phyloP scores from a whole-genome alignment of 2,329 filamentous ascomycete genomes.

The Xylariaceae sp. region DNA sequence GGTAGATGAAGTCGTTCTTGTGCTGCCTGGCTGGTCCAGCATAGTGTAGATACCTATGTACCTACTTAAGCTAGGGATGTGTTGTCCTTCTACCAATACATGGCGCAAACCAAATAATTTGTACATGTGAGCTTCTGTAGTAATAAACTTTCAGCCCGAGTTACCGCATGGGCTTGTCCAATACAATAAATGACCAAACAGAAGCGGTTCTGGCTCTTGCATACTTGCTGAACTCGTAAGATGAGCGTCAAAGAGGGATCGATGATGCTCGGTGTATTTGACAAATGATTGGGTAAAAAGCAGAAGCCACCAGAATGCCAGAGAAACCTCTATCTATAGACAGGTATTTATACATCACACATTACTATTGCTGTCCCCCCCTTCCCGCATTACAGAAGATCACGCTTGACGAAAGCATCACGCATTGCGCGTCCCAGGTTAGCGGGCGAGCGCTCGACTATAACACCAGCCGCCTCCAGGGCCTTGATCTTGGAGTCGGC shows the following conservation, averaged over 20 bases:
- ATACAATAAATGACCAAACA: no score
- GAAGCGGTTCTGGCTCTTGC: neutral
- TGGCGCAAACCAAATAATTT: no score
- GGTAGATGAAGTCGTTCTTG: no score
- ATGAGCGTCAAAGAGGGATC: neutral
- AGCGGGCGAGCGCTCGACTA: slow-evolving; percentile 93
- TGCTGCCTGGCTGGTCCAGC: no score
- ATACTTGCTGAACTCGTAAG: neutral
- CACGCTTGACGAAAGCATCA: slow-evolving; percentile 91
- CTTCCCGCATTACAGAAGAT: slow-evolving; percentile 68
- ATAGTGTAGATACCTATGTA: no score
- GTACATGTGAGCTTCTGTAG: no score
- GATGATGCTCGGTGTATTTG: slow-evolving; percentile 15
- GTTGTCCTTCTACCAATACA: no score
- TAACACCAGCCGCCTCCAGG: slow-evolving; percentile 85
- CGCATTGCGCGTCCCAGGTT: slow-evolving; percentile 88
- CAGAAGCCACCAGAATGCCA: slow-evolving; percentile 16
- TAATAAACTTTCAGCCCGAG: no score
- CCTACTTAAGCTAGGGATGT: no score
- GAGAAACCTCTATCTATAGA: slow-evolving; percentile 20
- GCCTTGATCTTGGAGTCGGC: slow-evolving; percentile 97
- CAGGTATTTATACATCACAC: slow-evolving; percentile 17
- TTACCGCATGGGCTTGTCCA: no score
- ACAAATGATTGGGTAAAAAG: slow-evolving; percentile 10
- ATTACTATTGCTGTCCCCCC: slow-evolving; percentile 8